Conservation (phyloP, 805 yeast species). For the Candida pseudofarinosa region DNA sequence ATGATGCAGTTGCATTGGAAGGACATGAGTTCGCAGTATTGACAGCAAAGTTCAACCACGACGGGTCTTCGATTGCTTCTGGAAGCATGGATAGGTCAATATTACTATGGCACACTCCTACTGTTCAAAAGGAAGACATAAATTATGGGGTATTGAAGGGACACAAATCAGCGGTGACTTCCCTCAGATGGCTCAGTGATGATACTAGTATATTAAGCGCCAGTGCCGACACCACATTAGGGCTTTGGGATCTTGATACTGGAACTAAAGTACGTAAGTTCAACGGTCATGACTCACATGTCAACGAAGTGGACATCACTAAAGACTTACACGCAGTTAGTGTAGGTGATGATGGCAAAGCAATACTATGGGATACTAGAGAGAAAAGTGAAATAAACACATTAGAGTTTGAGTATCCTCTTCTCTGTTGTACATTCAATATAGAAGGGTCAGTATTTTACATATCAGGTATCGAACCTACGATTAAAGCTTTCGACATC, state of each 20-base stretch:
- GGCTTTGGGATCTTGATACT: constrained; percentile 58
- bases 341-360: constrained; percentile 64
- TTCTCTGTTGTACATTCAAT: constrained; percentile 43
- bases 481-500: constrained; percentile 56
- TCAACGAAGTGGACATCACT: constrained; percentile 49
- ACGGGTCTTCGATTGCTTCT: constrained; percentile 54
- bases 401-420: constrained; percentile 52
- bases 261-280: constrained; percentile 54
- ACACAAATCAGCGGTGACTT: constrained; percentile 63
- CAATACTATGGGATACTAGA: constrained; percentile 63
- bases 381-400: constrained; percentile 39
- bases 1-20: constrained; percentile 34
- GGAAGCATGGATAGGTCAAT: constrained; percentile 58
- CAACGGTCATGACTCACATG: constrained; percentile 46
- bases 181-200: constrained; percentile 50
- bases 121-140: constrained; percentile 14
- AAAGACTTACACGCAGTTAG: constrained; percentile 35
- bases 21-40: constrained; percentile 56
- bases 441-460: constrained; percentile 42
- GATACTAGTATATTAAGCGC: constrained; percentile 41
- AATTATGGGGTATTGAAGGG: constrained; percentile 49
- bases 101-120: constrained; percentile 43
- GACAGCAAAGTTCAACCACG: constrained; percentile 46
- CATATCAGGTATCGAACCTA: constrained; percentile 67
- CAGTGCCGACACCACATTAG: constrained; percentile 60